Conservation (phyloP, 2,329 filamentous ascomycete genomes). For the Beauveria sp. region DNA sequence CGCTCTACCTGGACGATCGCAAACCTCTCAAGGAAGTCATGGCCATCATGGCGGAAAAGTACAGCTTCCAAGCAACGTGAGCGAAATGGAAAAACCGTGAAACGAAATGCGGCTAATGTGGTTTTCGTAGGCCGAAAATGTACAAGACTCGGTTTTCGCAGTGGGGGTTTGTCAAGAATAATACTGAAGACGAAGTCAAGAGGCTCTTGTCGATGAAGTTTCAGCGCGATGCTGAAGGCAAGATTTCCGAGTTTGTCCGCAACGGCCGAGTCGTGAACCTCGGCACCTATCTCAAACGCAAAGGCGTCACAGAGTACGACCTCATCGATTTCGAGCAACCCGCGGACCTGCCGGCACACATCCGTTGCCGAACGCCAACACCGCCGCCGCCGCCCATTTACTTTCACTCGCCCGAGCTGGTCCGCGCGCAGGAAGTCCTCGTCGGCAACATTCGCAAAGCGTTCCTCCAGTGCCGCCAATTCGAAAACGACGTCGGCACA, state of each 20-base stretch:
- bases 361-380: conserved; percentile 37
- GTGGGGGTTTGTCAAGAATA: conserved; percentile 49
- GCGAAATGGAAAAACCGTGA: conserved; percentile 12
- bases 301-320: conserved; percentile 46
- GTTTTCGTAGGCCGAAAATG: conserved; percentile 38
- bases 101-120: conserved; percentile 13
- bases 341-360: conserved; percentile 34
- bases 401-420: conserved; percentile 33
- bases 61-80: conserved; percentile 42
- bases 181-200: conserved; percentile 46
- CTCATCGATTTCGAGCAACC: conserved; percentile 38
- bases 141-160: conserved; percentile 49
- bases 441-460: conserved; percentile 37
- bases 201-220: conserved; percentile 43
- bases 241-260: conserved; percentile 44
- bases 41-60: conserved; percentile 40
- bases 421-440: conserved; percentile 36
- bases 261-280: conserved; percentile 45
- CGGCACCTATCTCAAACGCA: conserved; percentile 44
- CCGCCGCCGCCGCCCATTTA: conserved; percentile 35
- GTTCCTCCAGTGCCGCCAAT: conserved; percentile 36
- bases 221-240: conserved; percentile 44
- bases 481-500: conserved; percentile 30
- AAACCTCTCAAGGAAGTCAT: conserved; percentile 46
- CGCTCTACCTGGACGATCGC: conserved; percentile 40